Conservation (phyloP, 1,284 basidiomycete genomes). For the Boletus semigastroideus region DNA sequence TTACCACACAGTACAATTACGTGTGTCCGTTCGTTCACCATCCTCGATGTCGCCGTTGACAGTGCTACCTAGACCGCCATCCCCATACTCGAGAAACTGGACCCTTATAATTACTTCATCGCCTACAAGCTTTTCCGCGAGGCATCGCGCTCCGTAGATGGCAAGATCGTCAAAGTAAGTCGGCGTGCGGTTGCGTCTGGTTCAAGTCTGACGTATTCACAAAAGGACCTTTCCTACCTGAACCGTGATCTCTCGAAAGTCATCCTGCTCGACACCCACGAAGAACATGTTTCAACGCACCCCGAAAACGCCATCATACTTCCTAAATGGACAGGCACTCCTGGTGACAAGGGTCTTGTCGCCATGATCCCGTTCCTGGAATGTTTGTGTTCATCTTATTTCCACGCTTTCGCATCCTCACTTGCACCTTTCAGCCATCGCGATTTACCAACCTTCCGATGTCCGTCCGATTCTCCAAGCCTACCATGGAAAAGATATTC, state of each 20-base stretch:
- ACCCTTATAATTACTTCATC: slow-evolving; percentile 90
- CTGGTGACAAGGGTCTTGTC: slow-evolving; percentile 78
- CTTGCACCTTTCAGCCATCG: slow-evolving; percentile 64
- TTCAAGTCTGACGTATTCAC: not conserved
- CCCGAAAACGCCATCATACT: slow-evolving; percentile 90
- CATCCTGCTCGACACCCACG: slow-evolving; percentile 82
- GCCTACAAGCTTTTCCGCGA: slow-evolving; percentile 92
- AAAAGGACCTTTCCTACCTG: slow-evolving; percentile 84
- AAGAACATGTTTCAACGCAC: slow-evolving; percentile 76
- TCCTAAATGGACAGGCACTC: slow-evolving; percentile 85
- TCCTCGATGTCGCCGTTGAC: not conserved
- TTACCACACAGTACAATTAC: slow-evolving; percentile 89
- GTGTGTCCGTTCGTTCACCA: slow-evolving; percentile 46
- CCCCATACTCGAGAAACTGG: slow-evolving; percentile 92
- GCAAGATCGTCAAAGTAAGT: slow-evolving; percentile 77
- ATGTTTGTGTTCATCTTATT: slow-evolving; percentile 52
- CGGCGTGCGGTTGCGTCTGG: not conserved
- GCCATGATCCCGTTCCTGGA: slow-evolving; percentile 97
- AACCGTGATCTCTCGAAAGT: slow-evolving; percentile 94
- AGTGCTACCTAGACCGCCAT: slow-evolving; percentile 67
- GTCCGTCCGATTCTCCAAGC: slow-evolving; percentile 85
- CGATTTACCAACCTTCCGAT: slow-evolving; percentile 82
- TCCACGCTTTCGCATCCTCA: slow-evolving; percentile 1
- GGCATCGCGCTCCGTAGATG: slow-evolving; percentile 76
- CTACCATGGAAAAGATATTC: slow-evolving; percentile 87